Evolutionary conservation across 495 filamentous ascomycete genomes (phyloP).

Genomic region (Neurospora sp.): DNA sequence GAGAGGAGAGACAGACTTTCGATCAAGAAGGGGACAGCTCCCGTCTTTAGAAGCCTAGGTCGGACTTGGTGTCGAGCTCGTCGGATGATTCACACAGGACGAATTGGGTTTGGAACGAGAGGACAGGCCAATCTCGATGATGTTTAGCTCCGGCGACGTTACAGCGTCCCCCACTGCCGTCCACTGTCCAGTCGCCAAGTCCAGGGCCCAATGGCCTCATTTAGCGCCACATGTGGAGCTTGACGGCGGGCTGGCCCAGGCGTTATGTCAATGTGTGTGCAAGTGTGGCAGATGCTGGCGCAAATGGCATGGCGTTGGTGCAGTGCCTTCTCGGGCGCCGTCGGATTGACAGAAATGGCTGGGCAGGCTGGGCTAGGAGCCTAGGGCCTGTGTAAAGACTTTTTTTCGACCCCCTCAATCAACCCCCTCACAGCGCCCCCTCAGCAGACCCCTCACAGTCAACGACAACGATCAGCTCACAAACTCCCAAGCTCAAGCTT

Average conservation of each 20-base stretch:
- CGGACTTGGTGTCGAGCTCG: not conserved
- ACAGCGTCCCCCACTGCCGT: not conserved
- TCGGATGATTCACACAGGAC: not conserved
- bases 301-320: not conserved
- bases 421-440: not conserved
- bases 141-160: not conserved
- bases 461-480: not conserved
- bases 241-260: not conserved
- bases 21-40: not conserved
- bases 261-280: not conserved
- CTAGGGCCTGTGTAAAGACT: not conserved
- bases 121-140: conserved; percentile 1
- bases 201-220: not conserved
- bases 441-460: not conserved
- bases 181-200: not conserved
- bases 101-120: not conserved
- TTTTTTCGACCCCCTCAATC: not conserved
- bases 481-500: not conserved
- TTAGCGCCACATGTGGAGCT: not conserved
- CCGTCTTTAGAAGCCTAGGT: not conserved
- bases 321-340: not conserved
- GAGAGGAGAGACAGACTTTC: not conserved
- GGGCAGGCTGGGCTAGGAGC: not conserved
- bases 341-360: not conserved
- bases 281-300: not conserved